Evolutionary conservation across 495 filamentous ascomycete genomes (phyloP).

Genomic region (Aspergillus bertholletiae): DNA sequence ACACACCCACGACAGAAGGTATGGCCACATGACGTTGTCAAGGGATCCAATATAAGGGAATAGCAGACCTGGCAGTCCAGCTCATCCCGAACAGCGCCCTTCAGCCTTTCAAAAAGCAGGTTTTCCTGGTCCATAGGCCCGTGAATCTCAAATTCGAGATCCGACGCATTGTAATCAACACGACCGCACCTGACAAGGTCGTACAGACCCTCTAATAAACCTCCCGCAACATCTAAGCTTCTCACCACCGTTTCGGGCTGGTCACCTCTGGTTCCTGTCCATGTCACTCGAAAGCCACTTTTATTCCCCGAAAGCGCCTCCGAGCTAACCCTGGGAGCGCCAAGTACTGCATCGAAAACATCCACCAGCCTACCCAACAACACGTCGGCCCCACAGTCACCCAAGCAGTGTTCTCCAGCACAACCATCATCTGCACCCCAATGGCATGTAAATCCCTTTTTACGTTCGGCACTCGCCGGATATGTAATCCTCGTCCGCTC

Average conservation of each 20-base stretch:
- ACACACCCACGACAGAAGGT: constrained; percentile 84
- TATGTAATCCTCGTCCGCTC: constrained; percentile 68
- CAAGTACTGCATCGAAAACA: constrained; percentile 45
- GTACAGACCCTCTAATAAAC: constrained; percentile 29
- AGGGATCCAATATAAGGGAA: constrained; percentile 68
- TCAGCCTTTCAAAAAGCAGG: constrained; percentile 45
- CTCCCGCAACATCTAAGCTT: constrained; percentile 15
- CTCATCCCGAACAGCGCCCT: constrained; percentile 59
- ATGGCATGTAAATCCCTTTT: constrained; percentile 69
- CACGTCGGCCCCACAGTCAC: constrained; percentile 75
- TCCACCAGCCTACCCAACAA: constrained; percentile 63
- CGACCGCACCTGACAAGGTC: constrained; percentile 25
- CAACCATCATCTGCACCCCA: constrained; percentile 51
- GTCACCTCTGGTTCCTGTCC: constrained; percentile 39
- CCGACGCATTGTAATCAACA: constrained; percentile 35
- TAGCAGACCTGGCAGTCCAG: constrained; percentile 90
- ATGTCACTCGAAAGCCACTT: constrained; percentile 35
- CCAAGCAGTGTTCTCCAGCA: constrained; percentile 65
- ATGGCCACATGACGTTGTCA: constrained; percentile 84
- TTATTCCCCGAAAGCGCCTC: constrained; percentile 16
- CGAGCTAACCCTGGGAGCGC: background rate
- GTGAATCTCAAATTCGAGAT: constrained; percentile 52
- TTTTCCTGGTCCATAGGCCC: constrained; percentile 37
- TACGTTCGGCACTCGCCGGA: constrained; percentile 59
- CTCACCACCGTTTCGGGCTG: constrained; percentile 23